phyloP scores from a whole-genome alignment of 2,329 filamentous ascomycete species.

The Cercospora berteroae region DNA sequence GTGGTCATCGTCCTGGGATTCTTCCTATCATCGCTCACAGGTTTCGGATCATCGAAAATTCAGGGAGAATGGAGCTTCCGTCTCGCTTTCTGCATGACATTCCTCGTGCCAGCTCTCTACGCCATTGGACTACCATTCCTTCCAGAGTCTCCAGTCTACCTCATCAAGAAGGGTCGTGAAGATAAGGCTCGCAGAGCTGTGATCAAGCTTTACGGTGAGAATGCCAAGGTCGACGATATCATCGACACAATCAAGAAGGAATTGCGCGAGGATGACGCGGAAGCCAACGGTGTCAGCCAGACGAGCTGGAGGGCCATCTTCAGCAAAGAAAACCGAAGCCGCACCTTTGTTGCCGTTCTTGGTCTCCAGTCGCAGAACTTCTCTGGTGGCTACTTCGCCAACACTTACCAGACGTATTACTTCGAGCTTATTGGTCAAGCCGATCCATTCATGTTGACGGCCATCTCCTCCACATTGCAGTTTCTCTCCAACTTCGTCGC shows the following conservation, averaged over 20 bases:
- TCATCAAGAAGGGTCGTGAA: slow-evolving; percentile 66
- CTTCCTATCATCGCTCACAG: slow-evolving; percentile 30
- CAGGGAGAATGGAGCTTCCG: slow-evolving; percentile 28
- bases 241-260: slow-evolving; percentile 26
- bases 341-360: slow-evolving; percentile 30
- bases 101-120: slow-evolving; percentile 28
- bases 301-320: slow-evolving; percentile 32
- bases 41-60: slow-evolving; percentile 31
- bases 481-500: slow-evolving; percentile 29
- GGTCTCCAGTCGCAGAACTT: slow-evolving; percentile 31
- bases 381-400: slow-evolving; percentile 25
- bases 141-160: slow-evolving; percentile 85
- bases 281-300: slow-evolving; percentile 26
- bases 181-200: slow-evolving; percentile 56
- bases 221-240: slow-evolving; percentile 23
- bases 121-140: slow-evolving; percentile 46
- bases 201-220: slow-evolving; percentile 25
- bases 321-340: slow-evolving; percentile 29
- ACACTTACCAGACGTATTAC: slow-evolving; percentile 29
- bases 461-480: slow-evolving; percentile 28
- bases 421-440: slow-evolving; percentile 30
- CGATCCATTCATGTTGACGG: slow-evolving; percentile 28
- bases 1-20: slow-evolving; percentile 32
- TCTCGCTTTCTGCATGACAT: slow-evolving; percentile 31
- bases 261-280: slow-evolving; percentile 25